Base-by-base conservation (phyloP, 2,329 filamentous ascomycete species). In the Botrytis tulipae region DNA sequence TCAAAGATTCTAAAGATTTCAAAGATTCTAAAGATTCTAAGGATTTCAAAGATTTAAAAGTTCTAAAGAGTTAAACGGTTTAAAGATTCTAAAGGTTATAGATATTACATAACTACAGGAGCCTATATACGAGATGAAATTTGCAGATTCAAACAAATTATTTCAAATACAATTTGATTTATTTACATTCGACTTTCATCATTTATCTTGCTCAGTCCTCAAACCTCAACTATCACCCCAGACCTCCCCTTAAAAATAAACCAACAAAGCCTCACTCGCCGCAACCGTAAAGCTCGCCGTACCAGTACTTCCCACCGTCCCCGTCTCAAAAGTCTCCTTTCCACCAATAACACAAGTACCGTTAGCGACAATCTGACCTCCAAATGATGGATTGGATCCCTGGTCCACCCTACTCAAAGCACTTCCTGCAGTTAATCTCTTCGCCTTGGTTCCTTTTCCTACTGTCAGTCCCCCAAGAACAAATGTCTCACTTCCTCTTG, bases 261-360 rank as follows among this genome's bases (percentile, higher is more conserved):
- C 81, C 66, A 87, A 73, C 72, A 87, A 77, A 8, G 85, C 86
- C 77, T 88, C 86, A 10, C 83, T 84, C 9, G 85, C 86, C 32
- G 78, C 79, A 35, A 87, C 73, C 1, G 79, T 81, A 70, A 86
- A 84, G 0, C 81, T 84, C 1, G 80, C 83, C 60, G 81, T 77
- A 1, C 84, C 84, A n/a, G 77, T 78, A 22, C 75, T 78, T 8
- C 84, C 82, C 10, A 71, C 63, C 7, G 78, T 74, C 8, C 37
- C 62, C 10, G 75, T 81, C 78, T 86, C 85, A 51, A 79, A 81
- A 51, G 71, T 82, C 80, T 83, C 84, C 4, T 76, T 80, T 0
- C 86, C 86, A 1, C 77, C 77, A n/a, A 85, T 75, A 7, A 77
- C 79, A 78, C 86, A 88, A 18, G 82, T 84, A 2, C 81, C 84